Evolutionary conservation across 768 basidiomycete species (phyloP).

Genomic region (Lactarius sanguifluus): DNA sequence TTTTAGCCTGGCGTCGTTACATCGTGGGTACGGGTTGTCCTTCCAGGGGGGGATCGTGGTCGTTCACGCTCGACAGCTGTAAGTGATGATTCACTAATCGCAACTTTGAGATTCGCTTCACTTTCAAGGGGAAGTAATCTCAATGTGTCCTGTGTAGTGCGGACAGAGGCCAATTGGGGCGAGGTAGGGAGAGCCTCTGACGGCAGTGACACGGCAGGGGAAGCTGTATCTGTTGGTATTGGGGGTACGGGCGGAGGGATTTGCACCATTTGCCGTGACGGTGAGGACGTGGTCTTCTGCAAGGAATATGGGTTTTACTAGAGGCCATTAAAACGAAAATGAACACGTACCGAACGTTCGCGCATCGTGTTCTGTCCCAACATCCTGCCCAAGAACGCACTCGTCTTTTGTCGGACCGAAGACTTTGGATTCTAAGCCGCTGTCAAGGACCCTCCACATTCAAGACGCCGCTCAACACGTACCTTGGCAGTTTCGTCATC

Average conservation of each 20-base stretch:
- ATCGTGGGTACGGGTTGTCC: constrained; percentile 28
- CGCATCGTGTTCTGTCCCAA: constrained; percentile 62
- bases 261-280: constrained; percentile 19
- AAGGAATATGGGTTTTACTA: constrained; percentile 9
- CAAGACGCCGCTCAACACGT: constrained; percentile 30
- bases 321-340: constrained; percentile 20
- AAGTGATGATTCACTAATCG: constrained; percentile 53
- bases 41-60: constrained; percentile 32
- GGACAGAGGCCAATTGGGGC: constrained; percentile 22
- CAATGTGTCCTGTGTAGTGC: constrained; percentile 39
- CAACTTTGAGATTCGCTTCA: constrained; percentile 37
- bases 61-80: constrained; percentile 54
- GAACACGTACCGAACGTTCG: constrained; percentile 63
- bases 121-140: constrained; percentile 63
- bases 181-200: constrained; percentile 50
- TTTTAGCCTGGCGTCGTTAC: not conserved
- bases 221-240: constrained; percentile 2
- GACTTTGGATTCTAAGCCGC: constrained; percentile 49
- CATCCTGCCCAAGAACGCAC: constrained; percentile 79
- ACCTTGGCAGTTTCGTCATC: constrained; percentile 51
- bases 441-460: constrained; percentile 15
- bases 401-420: constrained; percentile 76
- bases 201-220: constrained; percentile 39
- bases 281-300: constrained; percentile 34
- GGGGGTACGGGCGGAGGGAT: constrained; percentile 33